A percentile compares a stretch with the other conserved stretches of the same genome.
Evolutionary conservation across 2,329 filamentous ascomycete genomes (phyloP).

Genomic region (Paecilomyces niveus): DNA sequence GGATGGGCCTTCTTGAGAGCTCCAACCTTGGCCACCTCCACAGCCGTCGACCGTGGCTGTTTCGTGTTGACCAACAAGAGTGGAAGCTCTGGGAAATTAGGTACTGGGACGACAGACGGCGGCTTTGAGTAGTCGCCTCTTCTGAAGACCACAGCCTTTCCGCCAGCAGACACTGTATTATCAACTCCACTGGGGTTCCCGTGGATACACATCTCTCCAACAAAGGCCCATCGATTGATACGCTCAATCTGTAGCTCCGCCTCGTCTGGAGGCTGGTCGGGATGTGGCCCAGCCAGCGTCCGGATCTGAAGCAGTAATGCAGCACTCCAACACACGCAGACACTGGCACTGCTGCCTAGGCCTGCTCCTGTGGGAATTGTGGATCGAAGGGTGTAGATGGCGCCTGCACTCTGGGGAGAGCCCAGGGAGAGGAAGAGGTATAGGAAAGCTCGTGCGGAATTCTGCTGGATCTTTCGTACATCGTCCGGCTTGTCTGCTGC

Average conservation of each 20-base stretch:
- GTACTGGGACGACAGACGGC: constrained; percentile 67
- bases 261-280: constrained; percentile 81
- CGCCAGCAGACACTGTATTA: constrained; percentile 89
- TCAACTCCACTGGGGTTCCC: constrained; percentile 95
- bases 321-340: constrained; percentile 78
- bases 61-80: constrained; percentile 84
- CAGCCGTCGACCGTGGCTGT: constrained; percentile 75
- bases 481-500: constrained; percentile 61
- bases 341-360: constrained; percentile 87
- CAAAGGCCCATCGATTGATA: constrained; percentile 97
- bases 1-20: constrained; percentile 65
- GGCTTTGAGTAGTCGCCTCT: constrained; percentile 70
- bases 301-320: constrained; percentile 83
- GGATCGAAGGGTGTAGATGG: constrained; percentile 83
- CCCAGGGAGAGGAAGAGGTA: constrained; percentile 89
- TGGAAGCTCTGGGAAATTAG: constrained; percentile 86
- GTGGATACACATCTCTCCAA: constrained; percentile 94
- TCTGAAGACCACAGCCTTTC: constrained; percentile 89
- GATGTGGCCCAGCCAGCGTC: constrained; percentile 81
- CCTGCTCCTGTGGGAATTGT: constrained; percentile 91
- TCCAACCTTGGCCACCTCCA: constrained; percentile 81
- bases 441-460: constrained; percentile 76
- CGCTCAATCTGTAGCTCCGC: constrained; percentile 85
- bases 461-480: constrained; percentile 74
- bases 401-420: constrained; percentile 68